Conservation (phyloP, 2,329 filamentous ascomycete genomes). For the Claviceps cyperi region DNA sequence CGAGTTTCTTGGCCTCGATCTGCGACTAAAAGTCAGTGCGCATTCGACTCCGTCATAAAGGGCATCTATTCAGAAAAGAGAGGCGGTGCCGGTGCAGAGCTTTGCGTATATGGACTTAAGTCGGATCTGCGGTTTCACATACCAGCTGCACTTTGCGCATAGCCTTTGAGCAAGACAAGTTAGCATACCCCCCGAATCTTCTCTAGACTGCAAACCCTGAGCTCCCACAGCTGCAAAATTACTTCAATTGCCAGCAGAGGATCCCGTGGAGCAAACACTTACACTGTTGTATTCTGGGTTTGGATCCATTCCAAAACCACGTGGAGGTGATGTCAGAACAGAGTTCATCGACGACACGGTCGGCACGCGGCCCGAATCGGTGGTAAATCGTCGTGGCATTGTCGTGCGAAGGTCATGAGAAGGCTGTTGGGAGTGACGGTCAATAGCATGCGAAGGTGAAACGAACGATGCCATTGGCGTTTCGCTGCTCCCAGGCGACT, state of each 20-base stretch:
- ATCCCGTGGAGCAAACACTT: constrained; percentile 10
- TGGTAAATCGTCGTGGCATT: constrained; percentile 85
- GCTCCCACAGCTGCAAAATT: neutral
- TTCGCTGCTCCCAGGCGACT: constrained; percentile 59
- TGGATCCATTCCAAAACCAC: constrained; percentile 26
- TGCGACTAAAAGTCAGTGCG: constrained; percentile 22
- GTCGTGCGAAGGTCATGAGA: constrained; percentile 58
- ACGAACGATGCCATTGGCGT: constrained; percentile 59
- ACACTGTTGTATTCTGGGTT: constrained; percentile 34
- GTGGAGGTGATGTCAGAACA: constrained; percentile 34
- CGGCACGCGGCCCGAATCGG: constrained; percentile 72
- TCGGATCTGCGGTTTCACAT: constrained; percentile 24
- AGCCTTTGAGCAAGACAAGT: constrained; percentile 27
- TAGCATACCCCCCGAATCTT: neutral
- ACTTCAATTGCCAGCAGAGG: neutral
- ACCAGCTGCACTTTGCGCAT: constrained; percentile 66
- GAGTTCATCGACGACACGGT: constrained; percentile 43
- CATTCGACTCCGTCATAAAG: neutral
- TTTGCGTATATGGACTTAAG: neutral
- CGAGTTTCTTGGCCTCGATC: constrained; percentile 87
- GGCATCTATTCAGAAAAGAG: neutral
- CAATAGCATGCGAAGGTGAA: constrained; percentile 57
- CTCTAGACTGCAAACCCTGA: neutral
- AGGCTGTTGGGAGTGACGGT: constrained; percentile 38
- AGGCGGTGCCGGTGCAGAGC: neutral